These are phyloP conservation scores for Hypoxylon sp. DNA, from an alignment of 2,329 filamentous ascomycete species.

Conservation along the genomic window DNA sequence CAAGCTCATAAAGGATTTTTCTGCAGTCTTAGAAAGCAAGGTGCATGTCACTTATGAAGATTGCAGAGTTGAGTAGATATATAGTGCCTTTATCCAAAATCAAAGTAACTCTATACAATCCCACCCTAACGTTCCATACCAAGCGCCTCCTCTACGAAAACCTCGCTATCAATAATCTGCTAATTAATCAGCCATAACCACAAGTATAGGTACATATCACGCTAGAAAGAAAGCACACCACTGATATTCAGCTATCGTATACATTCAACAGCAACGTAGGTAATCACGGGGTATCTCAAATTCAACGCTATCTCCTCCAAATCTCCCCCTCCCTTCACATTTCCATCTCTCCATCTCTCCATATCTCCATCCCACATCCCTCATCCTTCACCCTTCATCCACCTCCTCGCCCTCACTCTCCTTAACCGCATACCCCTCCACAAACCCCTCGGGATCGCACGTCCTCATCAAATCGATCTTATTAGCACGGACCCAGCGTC, in stretches of 20 bases:
- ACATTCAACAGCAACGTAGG: not conserved
- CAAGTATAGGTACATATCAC: no score
- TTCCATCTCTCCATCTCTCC: not conserved
- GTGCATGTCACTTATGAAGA: no score
- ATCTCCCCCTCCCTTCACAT: not conserved
- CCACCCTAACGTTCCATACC: no score
- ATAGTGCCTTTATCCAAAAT: no score
- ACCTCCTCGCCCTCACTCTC: constrained; percentile 53
- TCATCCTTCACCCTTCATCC: constrained; percentile 7
- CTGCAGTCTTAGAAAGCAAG: no score
- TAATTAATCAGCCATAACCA: no score
- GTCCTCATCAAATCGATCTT: constrained; percentile 73
- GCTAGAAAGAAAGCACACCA: no score
- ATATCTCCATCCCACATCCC: not conserved
- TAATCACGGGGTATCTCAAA: not conserved
- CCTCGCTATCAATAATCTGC: no score
- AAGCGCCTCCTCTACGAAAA: no score
- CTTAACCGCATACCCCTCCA: constrained; percentile 73
- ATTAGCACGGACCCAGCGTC: constrained; percentile 75
- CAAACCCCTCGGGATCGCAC: constrained; percentile 81
- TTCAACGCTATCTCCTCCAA: constrained; percentile 5
- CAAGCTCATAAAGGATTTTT: no score
- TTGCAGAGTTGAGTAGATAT: no score
- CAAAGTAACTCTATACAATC: no score
- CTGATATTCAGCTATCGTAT: not conserved